Percentiles rank a stretch among this genome's conserved stretches.
Evolutionary conservation across 1,139 yeast genomes (phyloP).

Genomic region (Zygoascus sp.): DNA sequence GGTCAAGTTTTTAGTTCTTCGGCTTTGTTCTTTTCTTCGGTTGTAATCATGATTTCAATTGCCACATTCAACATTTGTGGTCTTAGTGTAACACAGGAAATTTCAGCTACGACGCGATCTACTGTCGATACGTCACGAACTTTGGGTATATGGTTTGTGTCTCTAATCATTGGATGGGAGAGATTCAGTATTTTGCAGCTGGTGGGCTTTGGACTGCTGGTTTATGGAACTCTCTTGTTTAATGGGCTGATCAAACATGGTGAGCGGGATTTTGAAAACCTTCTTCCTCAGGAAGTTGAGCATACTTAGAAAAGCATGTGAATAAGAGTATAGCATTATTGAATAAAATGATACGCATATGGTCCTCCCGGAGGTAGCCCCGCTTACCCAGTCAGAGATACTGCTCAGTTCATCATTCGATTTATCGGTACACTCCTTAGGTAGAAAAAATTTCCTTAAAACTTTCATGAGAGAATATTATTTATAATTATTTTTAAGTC

Average conservation of each 20-base stretch:
- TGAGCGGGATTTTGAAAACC: slow-evolving; percentile 14
- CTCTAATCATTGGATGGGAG: slow-evolving; percentile 77
- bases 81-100: slow-evolving; percentile 56
- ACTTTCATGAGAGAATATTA: too few species aligned
- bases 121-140: slow-evolving; percentile 80
- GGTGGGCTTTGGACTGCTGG: slow-evolving; percentile 59
- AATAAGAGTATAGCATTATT: too few species aligned
- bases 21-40: slow-evolving; percentile 47
- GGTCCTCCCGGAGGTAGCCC: too few species aligned
- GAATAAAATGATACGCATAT: too few species aligned
- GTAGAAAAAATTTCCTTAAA: too few species aligned
- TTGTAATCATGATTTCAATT: slow-evolving; percentile 67
- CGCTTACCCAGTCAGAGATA: too few species aligned
- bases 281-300: slow-evolving; percentile 24
- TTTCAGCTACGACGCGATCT: slow-evolving; percentile 75
- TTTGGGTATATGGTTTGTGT: slow-evolving; percentile 70
- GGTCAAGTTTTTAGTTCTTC: slow-evolving; percentile 44
- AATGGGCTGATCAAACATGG: slow-evolving; percentile 53
- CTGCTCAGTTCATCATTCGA: too few species aligned
- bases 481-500: too few species aligned
- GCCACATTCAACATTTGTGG: slow-evolving; percentile 74
- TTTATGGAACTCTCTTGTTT: slow-evolving; percentile 69
- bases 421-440: too few species aligned
- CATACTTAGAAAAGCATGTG: slow-evolving; percentile 18
- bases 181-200: slow-evolving; percentile 56